Evolutionary conservation across 345 rosid genomes (phyloP).

Genomic region (Geranium rotundifolium): DNA sequence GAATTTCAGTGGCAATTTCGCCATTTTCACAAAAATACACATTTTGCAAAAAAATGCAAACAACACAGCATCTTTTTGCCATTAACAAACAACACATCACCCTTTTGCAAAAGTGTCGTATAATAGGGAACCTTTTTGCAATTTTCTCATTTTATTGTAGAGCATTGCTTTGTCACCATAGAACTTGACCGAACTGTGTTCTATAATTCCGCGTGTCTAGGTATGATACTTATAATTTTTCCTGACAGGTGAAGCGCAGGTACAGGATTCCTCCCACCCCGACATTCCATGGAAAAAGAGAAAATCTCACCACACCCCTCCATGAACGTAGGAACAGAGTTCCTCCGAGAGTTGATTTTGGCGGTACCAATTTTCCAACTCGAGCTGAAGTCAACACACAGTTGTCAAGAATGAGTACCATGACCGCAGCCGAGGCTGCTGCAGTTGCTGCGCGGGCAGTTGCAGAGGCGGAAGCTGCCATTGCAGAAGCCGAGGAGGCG

Average conservation of each 20-base stretch:
- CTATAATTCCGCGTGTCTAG: background rate
- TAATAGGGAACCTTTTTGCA: too few relatives aligned
- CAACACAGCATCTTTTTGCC: too few relatives aligned
- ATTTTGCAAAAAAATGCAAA: too few relatives aligned
- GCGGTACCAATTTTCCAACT: conserved; percentile 38
- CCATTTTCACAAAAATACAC: too few relatives aligned
- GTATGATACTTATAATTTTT: background rate
- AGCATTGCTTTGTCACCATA: too few relatives aligned
- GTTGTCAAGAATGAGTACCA: conserved; percentile 64
- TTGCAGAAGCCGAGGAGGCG: conserved; percentile 91
- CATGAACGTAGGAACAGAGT: conserved; percentile 36
- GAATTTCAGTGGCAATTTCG: too few relatives aligned
- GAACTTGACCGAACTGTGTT: too few relatives aligned
- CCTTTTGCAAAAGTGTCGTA: too few relatives aligned
- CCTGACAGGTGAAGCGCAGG: conserved; percentile 72
- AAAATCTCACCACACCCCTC: conserved; percentile 20
- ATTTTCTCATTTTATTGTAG: too few relatives aligned
- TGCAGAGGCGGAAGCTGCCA: conserved; percentile 85
- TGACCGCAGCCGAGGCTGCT: conserved; percentile 83
- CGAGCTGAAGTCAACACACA: conserved; percentile 70
- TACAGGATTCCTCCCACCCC: conserved; percentile 62
- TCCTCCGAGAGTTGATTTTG: conserved; percentile 42
- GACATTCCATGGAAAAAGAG: conserved; percentile 40
- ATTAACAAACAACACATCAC: too few relatives aligned
- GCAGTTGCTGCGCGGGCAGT: conserved; percentile 84